Conservation (phyloP, 352 stramenopile genomes). For the Phytopythium delawarense region DNA sequence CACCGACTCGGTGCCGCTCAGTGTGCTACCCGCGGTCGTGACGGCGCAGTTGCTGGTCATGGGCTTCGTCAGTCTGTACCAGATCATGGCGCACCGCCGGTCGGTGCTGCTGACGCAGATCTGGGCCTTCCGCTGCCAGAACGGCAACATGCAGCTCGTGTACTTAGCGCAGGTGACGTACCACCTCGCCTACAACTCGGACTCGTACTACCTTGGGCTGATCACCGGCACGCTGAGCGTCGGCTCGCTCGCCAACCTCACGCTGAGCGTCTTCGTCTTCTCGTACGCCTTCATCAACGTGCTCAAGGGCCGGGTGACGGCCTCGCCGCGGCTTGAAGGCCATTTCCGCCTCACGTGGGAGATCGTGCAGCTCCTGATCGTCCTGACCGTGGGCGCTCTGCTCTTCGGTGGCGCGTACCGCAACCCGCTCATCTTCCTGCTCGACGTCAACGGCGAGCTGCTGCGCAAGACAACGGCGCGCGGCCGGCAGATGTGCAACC, state of each 20-base stretch:
- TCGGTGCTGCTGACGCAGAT: conserved; percentile 10
- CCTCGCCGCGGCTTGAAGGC: conserved; percentile 14
- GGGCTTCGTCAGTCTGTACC: conserved; percentile 7
- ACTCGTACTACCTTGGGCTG: conserved; percentile 15
- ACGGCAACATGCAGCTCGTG: conserved; percentile 7
- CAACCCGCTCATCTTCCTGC: conserved; percentile 11
- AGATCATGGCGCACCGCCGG: conserved; percentile 4
- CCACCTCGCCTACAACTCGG: conserved; percentile 7
- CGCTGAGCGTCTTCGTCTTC: conserved; percentile 17
- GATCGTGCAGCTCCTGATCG: conserved; percentile 6
- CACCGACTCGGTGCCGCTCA: no score
- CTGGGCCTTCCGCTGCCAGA: conserved; percentile 9
- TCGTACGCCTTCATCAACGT: conserved; percentile 18
- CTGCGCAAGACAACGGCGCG: conserved; percentile 15
- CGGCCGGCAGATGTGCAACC: conserved; percentile 19
- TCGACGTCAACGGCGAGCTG: conserved; percentile 17
- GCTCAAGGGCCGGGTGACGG: conserved; percentile 17
- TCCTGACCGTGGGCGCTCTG: conserved; percentile 6
- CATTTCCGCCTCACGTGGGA: conserved; percentile 21
- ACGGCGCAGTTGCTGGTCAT: conserved; percentile 8
- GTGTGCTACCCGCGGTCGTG: no score
- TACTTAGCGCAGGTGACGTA: conserved; percentile 9
- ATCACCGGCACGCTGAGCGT: conserved; percentile 12
- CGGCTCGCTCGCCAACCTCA: conserved; percentile 17
- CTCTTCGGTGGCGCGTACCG: conserved; percentile 7